Conservation (phyloP, 2,329 filamentous ascomycete species). For the Clonostachys sp. region DNA sequence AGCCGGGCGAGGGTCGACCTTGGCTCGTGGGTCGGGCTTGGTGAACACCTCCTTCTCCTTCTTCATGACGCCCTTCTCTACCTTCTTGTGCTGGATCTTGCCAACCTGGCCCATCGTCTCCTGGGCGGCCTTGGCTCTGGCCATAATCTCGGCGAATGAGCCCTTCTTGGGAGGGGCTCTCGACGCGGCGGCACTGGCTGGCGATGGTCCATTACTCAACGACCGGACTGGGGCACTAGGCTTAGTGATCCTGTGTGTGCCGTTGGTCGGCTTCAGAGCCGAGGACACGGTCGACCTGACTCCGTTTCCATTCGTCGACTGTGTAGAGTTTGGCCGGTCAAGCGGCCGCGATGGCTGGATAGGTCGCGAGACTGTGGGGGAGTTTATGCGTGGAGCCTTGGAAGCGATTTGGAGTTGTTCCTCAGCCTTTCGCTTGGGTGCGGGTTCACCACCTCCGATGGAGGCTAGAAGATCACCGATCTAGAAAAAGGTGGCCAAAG, state of each 20-base stretch:
- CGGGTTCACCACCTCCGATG: constrained; percentile 51
- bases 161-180: constrained; percentile 61
- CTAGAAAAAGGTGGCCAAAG: not conserved
- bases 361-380: constrained; percentile 6
- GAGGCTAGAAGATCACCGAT: constrained; percentile 54
- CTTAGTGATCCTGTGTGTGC: constrained; percentile 13
- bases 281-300: constrained; percentile 6
- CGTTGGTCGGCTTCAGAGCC: constrained; percentile 17
- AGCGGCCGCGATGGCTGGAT: constrained; percentile 13
- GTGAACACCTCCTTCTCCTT: constrained; percentile 36
- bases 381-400: constrained; percentile 33
- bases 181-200: constrained; percentile 16
- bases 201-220: constrained; percentile 25
- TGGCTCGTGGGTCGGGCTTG: constrained; percentile 21
- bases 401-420: constrained; percentile 35
- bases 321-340: constrained; percentile 12
- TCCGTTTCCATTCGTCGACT: constrained; percentile 7
- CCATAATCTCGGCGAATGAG: constrained; percentile 71
- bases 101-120: constrained; percentile 57
- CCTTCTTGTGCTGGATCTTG: constrained; percentile 70
- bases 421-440: constrained; percentile 53
- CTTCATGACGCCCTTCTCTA: constrained; percentile 54
- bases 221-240: constrained; percentile 4
- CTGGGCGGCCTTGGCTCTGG: constrained; percentile 64
- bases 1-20: constrained; percentile 7